Evolutionary conservation across 768 basidiomycete species (phyloP), one percentile per base, ranked within the genome.

Genomic region (Tricholoma flavovirens): DNA sequence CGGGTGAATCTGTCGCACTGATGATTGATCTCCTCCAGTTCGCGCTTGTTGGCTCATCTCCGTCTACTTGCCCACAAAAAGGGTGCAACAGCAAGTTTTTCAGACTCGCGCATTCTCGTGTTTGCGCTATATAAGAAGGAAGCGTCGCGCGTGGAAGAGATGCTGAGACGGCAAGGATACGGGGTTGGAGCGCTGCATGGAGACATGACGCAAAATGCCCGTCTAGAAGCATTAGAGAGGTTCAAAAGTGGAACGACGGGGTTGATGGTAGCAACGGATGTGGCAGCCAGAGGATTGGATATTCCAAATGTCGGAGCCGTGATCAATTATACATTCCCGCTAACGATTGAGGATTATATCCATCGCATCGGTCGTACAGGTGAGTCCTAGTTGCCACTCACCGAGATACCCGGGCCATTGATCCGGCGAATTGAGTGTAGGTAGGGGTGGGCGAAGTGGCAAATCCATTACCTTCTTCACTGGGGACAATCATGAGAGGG

Each of bases 101-200:
- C 67, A 46, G 85, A 87, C 21, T 77, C 87, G 9, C 87, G 91
- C 35, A 81, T 92, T 57, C 83, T 99, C 32, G 82, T 99, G 24
- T 99, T 99, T 68, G 96, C 90, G 14, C 77, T 98, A 36, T 99
- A 99, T 77, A 99, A 99, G 75, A 96, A 94, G 69, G 97, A 98
- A 70, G 93, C 95, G 6, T 81, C 90, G 15, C 82, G 97, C n/a
- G 84, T 99, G 2, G 92, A 92, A 67, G 77, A 81, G 62, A 88
- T 83, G 65, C 83, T 99, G 11, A 73, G 77, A 52, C 75, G 83
- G 50, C 82, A 87, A 22, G 92, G 80, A 2, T 94, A 89, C 74
- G 71, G 80, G 22, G 93, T 94, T 14, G 86, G 82, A 5, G 88
- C 88, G 2, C 75, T 97, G 40, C 95, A 96, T 62, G 95, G 95